Evolutionary conservation across 1,284 basidiomycete species (phyloP), one percentile per base, ranked within the genome.

Genomic region (Apiotrichum veenhuisii): DNA sequence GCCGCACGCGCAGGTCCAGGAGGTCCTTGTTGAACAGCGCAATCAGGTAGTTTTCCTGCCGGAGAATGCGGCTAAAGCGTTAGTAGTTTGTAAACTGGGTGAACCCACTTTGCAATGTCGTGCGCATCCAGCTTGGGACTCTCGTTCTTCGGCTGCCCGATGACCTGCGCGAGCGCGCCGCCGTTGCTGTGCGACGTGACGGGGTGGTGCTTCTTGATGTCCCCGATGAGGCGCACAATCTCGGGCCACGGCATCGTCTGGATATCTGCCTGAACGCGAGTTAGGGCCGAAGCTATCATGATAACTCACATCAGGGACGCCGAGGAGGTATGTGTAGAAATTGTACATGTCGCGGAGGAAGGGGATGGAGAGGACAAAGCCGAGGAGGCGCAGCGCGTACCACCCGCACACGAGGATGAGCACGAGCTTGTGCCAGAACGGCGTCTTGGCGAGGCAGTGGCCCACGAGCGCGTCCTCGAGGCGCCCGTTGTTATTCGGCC

Each of bases 31-130:
- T 98, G 79, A 98, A 97, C 17, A 99, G 78, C 0, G 95, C 94
- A 58, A 98, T 96, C 50, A 99, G 82, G 74, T 97, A 99, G 77
- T 99, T 99, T 74, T 98, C 93, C 74, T 96, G 91, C 20, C 95
- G 84, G 84, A 98, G 86, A 69, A 99, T 96, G 47, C 96, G 88
- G 72, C 77, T 78, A 57, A 12, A 41, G 57, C 34, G 55, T 49
- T 41, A 40, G 17, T 8, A 51, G n/a, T 20, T 34, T 1, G 15
- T 10, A 22, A 17, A 10, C 7, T 20, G 30, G 18, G 2, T 1
- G 15, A 33, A 61, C 75, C 65, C 48, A 78, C 77, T 98, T 77
- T 17, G 76, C 76, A 18, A 77, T 72, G 54, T 77, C 94, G 74
- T 98, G 96, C 0, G 95, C 96, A 69, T 99, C 95, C 14, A 98